Evolutionary conservation across 2,329 filamentous ascomycete species (phyloP).

Genomic region (Ophiostoma triangulosporum): DNA sequence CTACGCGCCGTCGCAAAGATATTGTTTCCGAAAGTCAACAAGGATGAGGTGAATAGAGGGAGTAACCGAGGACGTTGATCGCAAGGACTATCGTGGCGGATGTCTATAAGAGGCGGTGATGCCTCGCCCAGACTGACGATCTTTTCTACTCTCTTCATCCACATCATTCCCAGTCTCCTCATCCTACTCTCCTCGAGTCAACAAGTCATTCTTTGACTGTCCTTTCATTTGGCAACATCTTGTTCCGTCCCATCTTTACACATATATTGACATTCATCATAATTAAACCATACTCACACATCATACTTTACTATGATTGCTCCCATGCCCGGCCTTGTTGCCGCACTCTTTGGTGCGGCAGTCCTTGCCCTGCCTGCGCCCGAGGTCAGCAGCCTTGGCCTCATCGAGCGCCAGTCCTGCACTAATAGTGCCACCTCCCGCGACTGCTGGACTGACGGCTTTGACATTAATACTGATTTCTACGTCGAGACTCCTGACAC

Average conservation of each 20-base stretch:
- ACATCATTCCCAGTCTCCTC: not conserved
- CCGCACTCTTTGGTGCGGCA: not conserved
- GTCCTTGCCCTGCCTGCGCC: not conserved
- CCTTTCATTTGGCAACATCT: not conserved
- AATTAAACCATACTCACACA: too few species aligned
- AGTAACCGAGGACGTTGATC: not conserved
- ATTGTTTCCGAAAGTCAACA: not conserved
- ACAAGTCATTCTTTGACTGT: not conserved
- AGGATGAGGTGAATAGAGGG: not conserved
- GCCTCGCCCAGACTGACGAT: not conserved
- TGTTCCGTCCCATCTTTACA: not conserved
- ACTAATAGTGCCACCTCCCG: not conserved
- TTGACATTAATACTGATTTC: not conserved
- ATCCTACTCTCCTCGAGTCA: not conserved
- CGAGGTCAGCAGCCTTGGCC: not conserved
- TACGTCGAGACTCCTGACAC: not conserved
- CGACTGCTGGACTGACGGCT: not conserved
- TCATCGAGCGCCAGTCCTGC: not conserved
- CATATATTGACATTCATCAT: too few species aligned
- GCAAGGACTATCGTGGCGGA: not conserved
- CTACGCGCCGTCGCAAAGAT: not conserved
- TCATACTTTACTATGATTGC: not conserved
- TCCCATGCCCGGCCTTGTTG: not conserved
- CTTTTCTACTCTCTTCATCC: not conserved
- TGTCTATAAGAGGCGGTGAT: not conserved